A percentile compares a stretch with the other conserved stretches of the same genome.
These are phyloP conservation scores for Akebia trifoliata DNA, from an alignment of 164 flowering plant genomes.

Conservation along the genomic window DNA sequence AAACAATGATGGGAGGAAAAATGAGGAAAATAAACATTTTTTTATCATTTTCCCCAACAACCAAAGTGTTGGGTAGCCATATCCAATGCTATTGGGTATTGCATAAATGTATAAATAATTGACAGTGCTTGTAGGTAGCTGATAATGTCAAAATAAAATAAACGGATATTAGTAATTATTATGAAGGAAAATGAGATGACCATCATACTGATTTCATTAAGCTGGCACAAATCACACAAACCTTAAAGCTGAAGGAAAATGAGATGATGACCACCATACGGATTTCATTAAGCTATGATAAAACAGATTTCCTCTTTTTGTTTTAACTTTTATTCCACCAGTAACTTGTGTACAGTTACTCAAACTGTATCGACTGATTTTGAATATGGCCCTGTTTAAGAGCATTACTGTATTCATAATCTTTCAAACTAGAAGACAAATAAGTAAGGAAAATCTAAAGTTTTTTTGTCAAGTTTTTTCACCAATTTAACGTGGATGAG, in stretches of 20 bases:
- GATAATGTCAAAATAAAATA: not conserved
- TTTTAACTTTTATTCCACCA: too few species aligned
- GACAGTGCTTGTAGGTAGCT: constrained; percentile 4
- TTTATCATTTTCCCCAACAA: constrained; percentile 86
- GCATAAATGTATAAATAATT: constrained; percentile 23
- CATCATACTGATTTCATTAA: not conserved
- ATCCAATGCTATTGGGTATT: constrained; percentile 94
- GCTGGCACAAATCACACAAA: too few species aligned
- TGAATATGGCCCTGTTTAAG: too few species aligned
- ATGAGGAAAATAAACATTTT: constrained; percentile 36
- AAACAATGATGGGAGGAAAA: not conserved
- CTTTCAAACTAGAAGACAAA: too few species aligned
- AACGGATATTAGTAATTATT: not conserved
- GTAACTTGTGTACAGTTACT: too few species aligned
- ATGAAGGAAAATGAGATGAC: not conserved
- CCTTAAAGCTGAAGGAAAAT: too few species aligned
- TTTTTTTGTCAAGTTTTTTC: too few species aligned
- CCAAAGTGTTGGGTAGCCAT: constrained; percentile 80
- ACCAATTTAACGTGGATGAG: too few species aligned
- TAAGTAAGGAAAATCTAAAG: too few species aligned
- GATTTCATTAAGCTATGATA: not conserved
- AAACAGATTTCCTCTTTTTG: not conserved
- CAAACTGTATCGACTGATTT: too few species aligned
- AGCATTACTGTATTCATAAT: too few species aligned
- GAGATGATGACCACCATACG: too few species aligned